phyloP scores from a whole-genome alignment of 208 protist genomes.

The Trypanosomatidae sp. region DNA sequence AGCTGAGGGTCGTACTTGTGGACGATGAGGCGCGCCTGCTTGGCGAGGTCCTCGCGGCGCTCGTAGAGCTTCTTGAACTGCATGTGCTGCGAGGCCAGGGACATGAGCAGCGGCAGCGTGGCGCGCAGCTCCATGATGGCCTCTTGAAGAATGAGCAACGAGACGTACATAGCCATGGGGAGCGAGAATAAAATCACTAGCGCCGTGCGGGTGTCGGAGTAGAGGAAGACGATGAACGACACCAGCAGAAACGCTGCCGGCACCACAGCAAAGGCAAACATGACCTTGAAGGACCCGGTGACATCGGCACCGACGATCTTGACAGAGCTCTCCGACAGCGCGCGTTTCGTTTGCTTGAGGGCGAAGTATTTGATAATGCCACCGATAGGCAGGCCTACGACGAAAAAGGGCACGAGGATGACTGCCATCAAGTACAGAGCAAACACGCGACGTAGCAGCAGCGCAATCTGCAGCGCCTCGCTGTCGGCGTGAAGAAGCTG shows the following conservation, averaged over 20 bases:
- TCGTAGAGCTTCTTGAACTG: conserved; percentile 90
- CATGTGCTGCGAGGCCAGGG: conserved; percentile 81
- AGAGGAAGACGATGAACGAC: conserved; percentile 59
- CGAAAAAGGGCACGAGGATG: conserved; percentile 82
- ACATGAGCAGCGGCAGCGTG: conserved; percentile 88
- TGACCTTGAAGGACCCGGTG: conserved; percentile 87
- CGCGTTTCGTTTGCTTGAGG: conserved; percentile 59
- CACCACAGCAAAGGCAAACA: conserved; percentile 68
- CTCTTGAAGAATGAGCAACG: conserved; percentile 83
- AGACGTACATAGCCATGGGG: conserved; percentile 91
- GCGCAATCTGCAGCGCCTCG: conserved; percentile 50
- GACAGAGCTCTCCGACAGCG: conserved; percentile 78
- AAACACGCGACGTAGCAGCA: conserved; percentile 77
- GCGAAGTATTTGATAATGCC: conserved; percentile 53
- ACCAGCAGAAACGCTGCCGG: conserved; percentile 61
- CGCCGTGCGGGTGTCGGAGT: conserved; percentile 64
- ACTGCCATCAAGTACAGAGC: conserved; percentile 77
- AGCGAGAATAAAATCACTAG: conserved; percentile 72
- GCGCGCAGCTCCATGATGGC: conserved; percentile 81
- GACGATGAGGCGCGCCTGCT: conserved; percentile 56
- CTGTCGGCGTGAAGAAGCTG: conserved; percentile 49
- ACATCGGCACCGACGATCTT: conserved; percentile 92
- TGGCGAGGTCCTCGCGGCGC: conserved; percentile 61
- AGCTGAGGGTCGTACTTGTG: conserved; percentile 71
- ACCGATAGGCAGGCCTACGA: conserved; percentile 80